Evolutionary conservation across 2,329 filamentous ascomycete genomes (phyloP).

Genomic region (Penicillium carneum): DNA sequence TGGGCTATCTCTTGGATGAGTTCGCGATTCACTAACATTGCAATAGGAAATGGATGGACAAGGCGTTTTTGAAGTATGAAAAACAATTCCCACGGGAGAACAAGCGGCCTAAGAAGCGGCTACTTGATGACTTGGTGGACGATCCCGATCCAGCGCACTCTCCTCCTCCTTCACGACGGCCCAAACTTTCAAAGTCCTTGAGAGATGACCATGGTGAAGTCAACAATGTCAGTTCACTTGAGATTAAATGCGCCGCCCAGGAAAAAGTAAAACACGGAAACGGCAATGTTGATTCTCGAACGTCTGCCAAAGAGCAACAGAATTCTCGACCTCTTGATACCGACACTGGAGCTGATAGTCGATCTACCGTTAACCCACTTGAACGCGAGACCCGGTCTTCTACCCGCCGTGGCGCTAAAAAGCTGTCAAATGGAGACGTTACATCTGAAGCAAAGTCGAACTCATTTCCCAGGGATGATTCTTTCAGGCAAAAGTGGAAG

Average conservation of each 20-base stretch:
- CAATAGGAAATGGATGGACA: slow-evolving; percentile 46
- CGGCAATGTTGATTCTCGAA: neutral
- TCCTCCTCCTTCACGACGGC: slow-evolving; percentile 33
- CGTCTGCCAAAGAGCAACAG: slow-evolving; percentile 4
- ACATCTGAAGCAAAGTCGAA: neutral
- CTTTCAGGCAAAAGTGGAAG: slow-evolving; percentile 39
- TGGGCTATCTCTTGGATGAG: neutral
- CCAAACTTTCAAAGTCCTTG: slow-evolving; percentile 43
- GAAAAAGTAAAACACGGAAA: neutral
- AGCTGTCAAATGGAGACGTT: neutral
- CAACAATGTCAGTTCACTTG: slow-evolving; percentile 4
- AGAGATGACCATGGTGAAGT: slow-evolving; percentile 33
- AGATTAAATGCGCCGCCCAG: neutral
- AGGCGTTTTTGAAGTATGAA: slow-evolving; percentile 36
- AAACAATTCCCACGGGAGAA: slow-evolving; percentile 15
- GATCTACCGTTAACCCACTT: slow-evolving; percentile 8
- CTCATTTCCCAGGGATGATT: slow-evolving; percentile 27
- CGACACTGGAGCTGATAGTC: slow-evolving; percentile 34
- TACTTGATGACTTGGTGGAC: slow-evolving; percentile 16
- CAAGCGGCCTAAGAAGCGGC: slow-evolving; percentile 28
- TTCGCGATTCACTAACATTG: slow-evolving; percentile 18
- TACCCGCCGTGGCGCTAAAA: slow-evolving; percentile 27
- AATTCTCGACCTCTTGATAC: slow-evolving; percentile 18
- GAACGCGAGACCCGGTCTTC: slow-evolving; percentile 45
- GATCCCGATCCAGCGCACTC: slow-evolving; percentile 19